Evolutionary conservation across 768 basidiomycete species (phyloP).

Genomic region (Suillus weaverae): DNA sequence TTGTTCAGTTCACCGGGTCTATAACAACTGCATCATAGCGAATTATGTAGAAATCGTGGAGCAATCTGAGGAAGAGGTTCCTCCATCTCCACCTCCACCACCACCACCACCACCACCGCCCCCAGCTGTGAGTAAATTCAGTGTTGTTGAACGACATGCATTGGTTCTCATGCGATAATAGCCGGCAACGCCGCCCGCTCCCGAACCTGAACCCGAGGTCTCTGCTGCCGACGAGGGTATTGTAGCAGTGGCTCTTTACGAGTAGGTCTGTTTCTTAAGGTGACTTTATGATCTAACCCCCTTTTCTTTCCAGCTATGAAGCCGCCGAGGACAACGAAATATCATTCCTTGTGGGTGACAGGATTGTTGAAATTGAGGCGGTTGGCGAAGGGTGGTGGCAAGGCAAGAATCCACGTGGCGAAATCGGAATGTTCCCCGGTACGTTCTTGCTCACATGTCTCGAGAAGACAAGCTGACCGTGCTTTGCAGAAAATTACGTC

Average conservation of each 20-base stretch:
- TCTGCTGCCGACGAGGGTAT: slow-evolving; percentile 55
- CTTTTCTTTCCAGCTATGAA: slow-evolving; percentile 61
- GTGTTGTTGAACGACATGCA: slow-evolving; percentile 3
- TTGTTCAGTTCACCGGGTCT: neutral
- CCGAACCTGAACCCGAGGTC: slow-evolving; percentile 49
- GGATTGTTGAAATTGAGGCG: slow-evolving; percentile 75
- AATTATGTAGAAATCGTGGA: slow-evolving; percentile 86
- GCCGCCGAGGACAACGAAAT: slow-evolving; percentile 92
- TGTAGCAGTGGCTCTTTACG: slow-evolving; percentile 66
- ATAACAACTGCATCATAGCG: slow-evolving; percentile 41
- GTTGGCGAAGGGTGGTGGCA: slow-evolving; percentile 91
- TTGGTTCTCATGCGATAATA: slow-evolving; percentile 7
- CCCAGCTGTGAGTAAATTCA: slow-evolving; percentile 40
- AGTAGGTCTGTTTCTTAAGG: slow-evolving; percentile 44
- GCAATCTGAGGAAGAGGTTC: slow-evolving; percentile 41
- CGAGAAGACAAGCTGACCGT: neutral
- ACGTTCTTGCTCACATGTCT: slow-evolving; percentile 20
- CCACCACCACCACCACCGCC: slow-evolving; percentile 53
- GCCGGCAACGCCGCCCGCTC: slow-evolving; percentile 36
- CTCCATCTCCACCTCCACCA: slow-evolving; percentile 60
- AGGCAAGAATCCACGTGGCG: slow-evolving; percentile 56
- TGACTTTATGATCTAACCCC: neutral
- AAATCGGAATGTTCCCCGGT: slow-evolving; percentile 78
- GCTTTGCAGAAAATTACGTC: slow-evolving; percentile 9
- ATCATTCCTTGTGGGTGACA: slow-evolving; percentile 80